These are phyloP conservation scores for Ambrosia hybrid DNA, from an alignment of 140 eudicot genomes.

Conservation along the genomic window DNA sequence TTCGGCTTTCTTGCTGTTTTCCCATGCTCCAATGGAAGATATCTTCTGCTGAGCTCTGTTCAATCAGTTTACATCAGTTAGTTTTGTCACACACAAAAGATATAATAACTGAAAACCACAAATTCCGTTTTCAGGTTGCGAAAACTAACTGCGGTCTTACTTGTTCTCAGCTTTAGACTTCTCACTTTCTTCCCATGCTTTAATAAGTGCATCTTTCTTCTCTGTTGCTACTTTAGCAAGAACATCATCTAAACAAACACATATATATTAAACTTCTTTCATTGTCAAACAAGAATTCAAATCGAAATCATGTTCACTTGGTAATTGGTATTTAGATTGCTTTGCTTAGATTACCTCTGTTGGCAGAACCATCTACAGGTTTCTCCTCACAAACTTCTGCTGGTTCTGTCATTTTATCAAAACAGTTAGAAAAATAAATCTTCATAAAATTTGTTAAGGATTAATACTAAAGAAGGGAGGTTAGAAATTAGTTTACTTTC, in stretches of 20 bases:
- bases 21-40: constrained; percentile 67
- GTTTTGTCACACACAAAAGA: neutral
- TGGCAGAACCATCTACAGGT: constrained; percentile 60
- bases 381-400: constrained; percentile 62
- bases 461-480: neutral
- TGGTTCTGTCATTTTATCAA: constrained; percentile 35
- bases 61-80: constrained; percentile 9
- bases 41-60: constrained; percentile 61
- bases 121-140: neutral
- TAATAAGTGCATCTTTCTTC: constrained; percentile 75
- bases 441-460: neutral
- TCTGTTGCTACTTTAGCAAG: constrained; percentile 78
- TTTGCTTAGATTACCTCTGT: constrained; percentile 58
- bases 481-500: constrained; percentile 50
- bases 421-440: neutral
- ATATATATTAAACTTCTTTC: neutral
- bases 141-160: constrained; percentile 39
- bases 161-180: constrained; percentile 87
- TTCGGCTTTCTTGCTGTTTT: constrained; percentile 80
- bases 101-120: neutral
- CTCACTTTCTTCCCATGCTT: constrained; percentile 99
- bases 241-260: constrained; percentile 51
- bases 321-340: neutral
- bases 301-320: neutral
- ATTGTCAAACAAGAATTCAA: neutral